Percentiles rank a stretch among this genome's conserved stretches.
Conservation (phyloP, 2,329 filamentous ascomycete genomes). For the Trichophyton verrucosum region DNA sequence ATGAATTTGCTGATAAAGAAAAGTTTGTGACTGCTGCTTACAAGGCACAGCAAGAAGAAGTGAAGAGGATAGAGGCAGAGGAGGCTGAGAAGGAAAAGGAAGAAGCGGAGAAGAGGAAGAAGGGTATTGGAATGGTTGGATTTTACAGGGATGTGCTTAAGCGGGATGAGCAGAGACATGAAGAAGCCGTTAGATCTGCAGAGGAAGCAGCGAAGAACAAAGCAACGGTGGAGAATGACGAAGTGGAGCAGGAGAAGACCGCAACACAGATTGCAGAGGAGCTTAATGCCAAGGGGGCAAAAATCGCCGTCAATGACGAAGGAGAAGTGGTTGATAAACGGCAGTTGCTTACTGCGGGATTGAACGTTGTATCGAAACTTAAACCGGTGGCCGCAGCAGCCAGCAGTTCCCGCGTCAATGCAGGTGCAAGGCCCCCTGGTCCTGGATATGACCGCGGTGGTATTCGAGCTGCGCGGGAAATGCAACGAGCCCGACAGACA, state of each 20-base stretch:
- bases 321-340: conserved; percentile 53
- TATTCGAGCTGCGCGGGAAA: conserved; percentile 28
- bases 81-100: conserved; percentile 42
- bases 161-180: conserved; percentile 45
- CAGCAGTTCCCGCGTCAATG: background rate
- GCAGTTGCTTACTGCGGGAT: conserved; percentile 47
- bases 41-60: conserved; percentile 51
- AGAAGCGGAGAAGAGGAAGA: conserved; percentile 40
- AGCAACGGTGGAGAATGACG: conserved; percentile 23
- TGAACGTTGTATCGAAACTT: conserved; percentile 48
- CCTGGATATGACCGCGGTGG: conserved; percentile 17
- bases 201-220: conserved; percentile 29
- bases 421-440: conserved; percentile 13
- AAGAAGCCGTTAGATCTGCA: conserved; percentile 44
- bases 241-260: conserved; percentile 28
- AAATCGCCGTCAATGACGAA: conserved; percentile 50
- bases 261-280: conserved; percentile 46
- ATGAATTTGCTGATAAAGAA: conserved; percentile 54
- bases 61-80: conserved; percentile 45
- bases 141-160: conserved; percentile 51
- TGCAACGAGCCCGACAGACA: conserved; percentile 44
- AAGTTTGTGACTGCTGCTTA: conserved; percentile 55
- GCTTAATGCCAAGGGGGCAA: conserved; percentile 39
- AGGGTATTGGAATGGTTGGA: conserved; percentile 44
- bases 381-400: conserved; percentile 24